A percentile compares a stretch with the other conserved stretches of the same genome.
These are phyloP conservation scores for Malassezia sympodialis DNA, from an alignment of 1,284 basidiomycete species.

Conservation along the genomic window DNA sequence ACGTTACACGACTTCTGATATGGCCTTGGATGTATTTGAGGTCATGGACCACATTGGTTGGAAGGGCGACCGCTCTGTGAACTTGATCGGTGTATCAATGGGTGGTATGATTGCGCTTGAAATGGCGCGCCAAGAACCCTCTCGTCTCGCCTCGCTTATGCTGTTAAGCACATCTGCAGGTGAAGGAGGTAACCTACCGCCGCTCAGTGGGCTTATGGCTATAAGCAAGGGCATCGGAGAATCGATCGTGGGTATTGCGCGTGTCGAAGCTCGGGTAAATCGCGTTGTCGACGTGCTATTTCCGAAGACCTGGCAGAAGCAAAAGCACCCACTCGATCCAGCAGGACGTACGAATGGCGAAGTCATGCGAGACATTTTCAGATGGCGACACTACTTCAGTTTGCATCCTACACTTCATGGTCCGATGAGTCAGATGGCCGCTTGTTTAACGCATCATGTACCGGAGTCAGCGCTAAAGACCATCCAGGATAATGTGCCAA, in stretches of 20 bases:
- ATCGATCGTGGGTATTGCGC: slow-evolving; percentile 47
- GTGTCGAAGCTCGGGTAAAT: slow-evolving; percentile 54
- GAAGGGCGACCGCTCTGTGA: slow-evolving; percentile 57
- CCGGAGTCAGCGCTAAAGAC: slow-evolving; percentile 54
- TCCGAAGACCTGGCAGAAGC: slow-evolving; percentile 55
- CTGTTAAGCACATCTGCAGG: slow-evolving; percentile 41
- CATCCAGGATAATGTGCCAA: slow-evolving; percentile 57
- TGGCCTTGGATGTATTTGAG: slow-evolving; percentile 66
- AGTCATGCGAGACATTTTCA: slow-evolving; percentile 48
- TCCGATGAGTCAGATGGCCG: slow-evolving; percentile 63
- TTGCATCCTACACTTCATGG: slow-evolving; percentile 59
- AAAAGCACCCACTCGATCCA: slow-evolving; percentile 22
- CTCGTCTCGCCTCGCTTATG: slow-evolving; percentile 23
- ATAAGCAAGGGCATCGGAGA: slow-evolving; percentile 31
- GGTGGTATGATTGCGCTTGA: slow-evolving; percentile 70
- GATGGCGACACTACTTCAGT: slow-evolving; percentile 55
- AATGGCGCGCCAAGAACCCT: slow-evolving; percentile 26
- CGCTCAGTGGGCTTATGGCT: slow-evolving; percentile 41
- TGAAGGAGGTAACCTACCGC: slow-evolving; percentile 17
- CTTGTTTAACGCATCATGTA: slow-evolving; percentile 63
- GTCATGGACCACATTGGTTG: slow-evolving; percentile 62
- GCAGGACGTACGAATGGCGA: slow-evolving; percentile 23
- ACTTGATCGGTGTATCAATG: slow-evolving; percentile 68
- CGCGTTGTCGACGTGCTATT: slow-evolving; percentile 60
- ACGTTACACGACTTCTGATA: slow-evolving; percentile 55